A percentile compares a stretch with the other conserved stretches of the same genome.
phyloP scores from a whole-genome alignment of 768 basidiomycete genomes.

The Auricularia cornea region DNA sequence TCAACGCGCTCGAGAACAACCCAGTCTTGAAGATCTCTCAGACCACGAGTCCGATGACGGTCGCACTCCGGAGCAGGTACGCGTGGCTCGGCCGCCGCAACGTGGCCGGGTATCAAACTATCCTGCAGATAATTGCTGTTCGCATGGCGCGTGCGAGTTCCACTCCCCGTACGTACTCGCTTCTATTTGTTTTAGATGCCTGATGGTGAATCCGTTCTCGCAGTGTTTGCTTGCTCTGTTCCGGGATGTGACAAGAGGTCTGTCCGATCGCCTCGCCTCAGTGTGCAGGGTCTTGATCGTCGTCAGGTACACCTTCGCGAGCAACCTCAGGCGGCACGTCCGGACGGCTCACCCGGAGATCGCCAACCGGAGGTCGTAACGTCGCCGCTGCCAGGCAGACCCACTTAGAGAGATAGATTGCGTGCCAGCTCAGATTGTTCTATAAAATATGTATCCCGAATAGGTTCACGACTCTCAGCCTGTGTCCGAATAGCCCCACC shows the following conservation, averaged over 20 bases:
- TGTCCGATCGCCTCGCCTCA: neutral
- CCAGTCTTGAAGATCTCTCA: neutral
- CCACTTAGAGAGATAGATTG: too few species aligned
- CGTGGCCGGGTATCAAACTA: too few species aligned
- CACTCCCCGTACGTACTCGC: neutral
- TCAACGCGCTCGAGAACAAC: neutral
- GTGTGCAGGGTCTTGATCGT: neutral
- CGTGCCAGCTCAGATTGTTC: too few species aligned
- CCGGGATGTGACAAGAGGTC: neutral
- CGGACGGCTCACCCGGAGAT: neutral
- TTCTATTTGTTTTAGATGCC: neutral
- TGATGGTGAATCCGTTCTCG: neutral
- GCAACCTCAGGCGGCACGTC: neutral
- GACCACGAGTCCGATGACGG: neutral
- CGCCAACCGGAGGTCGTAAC: neutral
- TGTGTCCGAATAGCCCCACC: too few species aligned
- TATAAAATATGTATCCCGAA: too few species aligned
- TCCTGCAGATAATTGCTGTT: neutral
- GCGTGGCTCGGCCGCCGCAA: too few species aligned
- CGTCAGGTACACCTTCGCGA: neutral
- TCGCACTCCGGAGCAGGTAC: neutral
- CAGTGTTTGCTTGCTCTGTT: neutral
- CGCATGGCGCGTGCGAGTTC: neutral
- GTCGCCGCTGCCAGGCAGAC: too few species aligned
- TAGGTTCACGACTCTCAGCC: too few species aligned